Evolutionary conservation across 179 eudicot genomes (phyloP).

Genomic region (Beta macrorhiza): DNA sequence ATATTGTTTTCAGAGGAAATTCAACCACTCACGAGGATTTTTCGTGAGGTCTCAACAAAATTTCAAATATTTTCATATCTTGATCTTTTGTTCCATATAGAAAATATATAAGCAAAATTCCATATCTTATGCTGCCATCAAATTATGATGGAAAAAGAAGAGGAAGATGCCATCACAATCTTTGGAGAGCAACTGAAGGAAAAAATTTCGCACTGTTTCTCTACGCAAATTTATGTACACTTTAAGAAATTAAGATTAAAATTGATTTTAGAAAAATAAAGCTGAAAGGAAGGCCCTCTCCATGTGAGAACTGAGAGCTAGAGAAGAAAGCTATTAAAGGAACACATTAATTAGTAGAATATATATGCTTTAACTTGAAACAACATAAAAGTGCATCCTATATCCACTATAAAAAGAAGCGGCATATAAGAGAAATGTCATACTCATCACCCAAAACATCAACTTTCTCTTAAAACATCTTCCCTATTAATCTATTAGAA

Average conservation of each 20-base stretch:
- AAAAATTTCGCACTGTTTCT: background rate
- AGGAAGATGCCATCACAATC: too few species aligned
- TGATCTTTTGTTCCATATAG: too few species aligned
- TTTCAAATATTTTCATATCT: too few species aligned
- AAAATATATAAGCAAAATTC: too few species aligned
- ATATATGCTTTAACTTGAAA: conserved; percentile 8
- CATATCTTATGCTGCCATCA: too few species aligned
- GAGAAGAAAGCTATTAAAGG: background rate
- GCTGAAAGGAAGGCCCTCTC: conserved; percentile 1
- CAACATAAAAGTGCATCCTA: conserved; percentile 16
- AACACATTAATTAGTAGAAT: background rate
- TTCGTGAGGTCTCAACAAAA: too few species aligned
- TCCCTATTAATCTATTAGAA: background rate
- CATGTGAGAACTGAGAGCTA: conserved; percentile 7
- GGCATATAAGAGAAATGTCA: background rate
- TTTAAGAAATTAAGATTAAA: background rate
- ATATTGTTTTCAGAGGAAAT: too few species aligned
- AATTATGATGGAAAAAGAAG: too few species aligned
- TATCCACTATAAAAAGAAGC: conserved; percentile 16
- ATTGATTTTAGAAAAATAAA: background rate
- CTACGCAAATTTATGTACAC: background rate
- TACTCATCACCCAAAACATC: conserved; percentile 14
- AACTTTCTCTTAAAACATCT: background rate
- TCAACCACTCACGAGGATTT: too few species aligned
- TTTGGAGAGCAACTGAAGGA: background rate